These are phyloP conservation scores for Fusarium compactum DNA, from an alignment of 2,329 filamentous ascomycete genomes.

Conservation along the genomic window DNA sequence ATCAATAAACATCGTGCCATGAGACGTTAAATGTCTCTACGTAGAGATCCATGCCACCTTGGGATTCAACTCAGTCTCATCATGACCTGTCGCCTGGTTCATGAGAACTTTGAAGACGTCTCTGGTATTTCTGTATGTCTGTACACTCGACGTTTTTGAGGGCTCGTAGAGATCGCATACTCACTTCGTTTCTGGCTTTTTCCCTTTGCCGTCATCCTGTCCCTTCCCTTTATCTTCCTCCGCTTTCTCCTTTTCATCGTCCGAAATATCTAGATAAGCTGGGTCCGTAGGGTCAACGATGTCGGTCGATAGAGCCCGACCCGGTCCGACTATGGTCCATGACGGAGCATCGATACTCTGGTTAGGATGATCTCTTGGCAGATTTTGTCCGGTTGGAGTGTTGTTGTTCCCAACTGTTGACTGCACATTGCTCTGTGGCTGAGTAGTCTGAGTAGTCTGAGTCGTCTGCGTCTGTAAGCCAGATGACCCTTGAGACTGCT, in stretches of 20 bases:
- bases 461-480: neutral
- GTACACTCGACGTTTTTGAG: neutral
- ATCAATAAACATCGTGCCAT: slow-evolving; percentile 10
- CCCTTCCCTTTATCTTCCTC: neutral
- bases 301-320: too few relatives aligned
- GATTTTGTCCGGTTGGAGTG: neutral
- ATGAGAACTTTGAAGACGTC: neutral
- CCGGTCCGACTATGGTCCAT: too few relatives aligned
- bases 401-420: neutral
- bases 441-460: neutral
- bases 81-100: neutral
- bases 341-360: too few relatives aligned
- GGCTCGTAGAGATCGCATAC: neutral
- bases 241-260: neutral
- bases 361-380: neutral
- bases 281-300: neutral
- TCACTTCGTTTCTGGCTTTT: neutral
- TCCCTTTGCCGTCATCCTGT: neutral
- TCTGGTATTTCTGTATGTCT: neutral
- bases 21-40: slow-evolving; percentile 6
- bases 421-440: neutral
- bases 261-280: neutral
- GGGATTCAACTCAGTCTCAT: neutral
- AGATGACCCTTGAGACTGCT: neutral
- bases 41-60: neutral